Evolutionary conservation across 805 yeast species (phyloP).

Genomic region (Cephaloascus fragrans): DNA sequence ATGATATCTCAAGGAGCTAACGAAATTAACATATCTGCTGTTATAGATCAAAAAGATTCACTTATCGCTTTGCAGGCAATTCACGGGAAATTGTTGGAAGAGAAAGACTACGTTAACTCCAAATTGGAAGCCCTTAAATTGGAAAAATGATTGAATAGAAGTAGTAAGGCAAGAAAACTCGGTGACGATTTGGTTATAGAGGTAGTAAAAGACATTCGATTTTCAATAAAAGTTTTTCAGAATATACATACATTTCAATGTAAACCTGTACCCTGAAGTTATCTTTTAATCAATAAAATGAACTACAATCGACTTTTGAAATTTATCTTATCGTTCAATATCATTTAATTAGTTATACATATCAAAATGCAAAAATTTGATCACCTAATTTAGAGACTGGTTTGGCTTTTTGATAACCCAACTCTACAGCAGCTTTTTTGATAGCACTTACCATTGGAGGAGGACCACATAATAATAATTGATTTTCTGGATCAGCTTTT

Average conservation of each 20-base stretch:
- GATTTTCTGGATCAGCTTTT: constrained; percentile 45
- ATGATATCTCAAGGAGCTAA: constrained; percentile 99
- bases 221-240: too few relatives aligned
- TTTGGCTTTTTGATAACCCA: constrained; percentile 78
- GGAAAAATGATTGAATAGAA: not conserved
- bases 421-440: constrained; percentile 63
- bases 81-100: constrained; percentile 65
- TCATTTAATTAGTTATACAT: too few relatives aligned
- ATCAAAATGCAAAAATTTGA: constrained; percentile 77
- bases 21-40: constrained; percentile 94
- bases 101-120: constrained; percentile 17
- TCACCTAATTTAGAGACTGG: constrained; percentile 87
- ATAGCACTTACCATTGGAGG: constrained; percentile 84
- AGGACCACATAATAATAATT: constrained; percentile 86
- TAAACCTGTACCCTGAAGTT: too few relatives aligned
- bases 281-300: too few relatives aligned
- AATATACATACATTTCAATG: too few relatives aligned
- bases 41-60: constrained; percentile 75
- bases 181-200: too few relatives aligned
- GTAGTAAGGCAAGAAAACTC: too few relatives aligned
- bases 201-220: too few relatives aligned
- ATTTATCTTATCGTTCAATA: too few relatives aligned
- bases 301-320: too few relatives aligned
- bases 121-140: constrained; percentile 15
- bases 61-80: constrained; percentile 78